These are phyloP conservation scores for Botrytis sinoallii DNA, from an alignment of 2,329 filamentous ascomycete genomes.

Conservation along the genomic window DNA sequence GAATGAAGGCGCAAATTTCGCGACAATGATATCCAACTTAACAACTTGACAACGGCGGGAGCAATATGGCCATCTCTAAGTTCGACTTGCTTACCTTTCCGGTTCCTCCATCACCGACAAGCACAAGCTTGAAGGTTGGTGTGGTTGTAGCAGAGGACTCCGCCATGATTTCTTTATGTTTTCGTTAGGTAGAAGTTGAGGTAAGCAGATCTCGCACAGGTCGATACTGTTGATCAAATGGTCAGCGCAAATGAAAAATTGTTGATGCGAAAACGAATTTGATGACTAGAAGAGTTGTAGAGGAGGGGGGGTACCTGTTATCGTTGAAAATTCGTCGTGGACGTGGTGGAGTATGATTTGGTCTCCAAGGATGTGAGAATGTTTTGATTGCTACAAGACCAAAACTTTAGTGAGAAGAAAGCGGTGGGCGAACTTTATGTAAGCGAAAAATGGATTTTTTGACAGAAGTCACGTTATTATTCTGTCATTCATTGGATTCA, in stretches of 20 bases:
- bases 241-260: conserved; percentile 9
- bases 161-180: conserved; percentile 57
- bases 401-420: conserved; percentile 18
- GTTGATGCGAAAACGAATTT: not conserved
- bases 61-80: not conserved
- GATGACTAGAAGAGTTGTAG: conserved; percentile 5
- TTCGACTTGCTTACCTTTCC: conserved; percentile 73
- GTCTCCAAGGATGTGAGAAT: conserved; percentile 31
- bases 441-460: conserved; percentile 17
- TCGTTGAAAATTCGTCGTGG: conserved; percentile 32
- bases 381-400: conserved; percentile 34
- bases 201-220: conserved; percentile 31
- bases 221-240: conserved; percentile 5
- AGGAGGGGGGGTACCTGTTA: conserved; percentile 30
- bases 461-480: not conserved
- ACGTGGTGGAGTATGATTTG: conserved; percentile 38
- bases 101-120: conserved; percentile 98
- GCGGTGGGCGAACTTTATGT: conserved; percentile 24
- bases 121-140: conserved; percentile 99
- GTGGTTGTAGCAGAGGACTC: conserved; percentile 42
- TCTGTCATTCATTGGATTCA: not conserved
- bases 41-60: conserved; percentile 19
- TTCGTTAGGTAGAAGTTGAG: conserved; percentile 25
- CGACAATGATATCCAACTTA: conserved; percentile 18
- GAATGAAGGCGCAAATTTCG: conserved; percentile 28